These are phyloP conservation scores for Arachnomyces sp. DNA, from an alignment of 2,329 filamentous ascomycete genomes.

Conservation along the genomic window DNA sequence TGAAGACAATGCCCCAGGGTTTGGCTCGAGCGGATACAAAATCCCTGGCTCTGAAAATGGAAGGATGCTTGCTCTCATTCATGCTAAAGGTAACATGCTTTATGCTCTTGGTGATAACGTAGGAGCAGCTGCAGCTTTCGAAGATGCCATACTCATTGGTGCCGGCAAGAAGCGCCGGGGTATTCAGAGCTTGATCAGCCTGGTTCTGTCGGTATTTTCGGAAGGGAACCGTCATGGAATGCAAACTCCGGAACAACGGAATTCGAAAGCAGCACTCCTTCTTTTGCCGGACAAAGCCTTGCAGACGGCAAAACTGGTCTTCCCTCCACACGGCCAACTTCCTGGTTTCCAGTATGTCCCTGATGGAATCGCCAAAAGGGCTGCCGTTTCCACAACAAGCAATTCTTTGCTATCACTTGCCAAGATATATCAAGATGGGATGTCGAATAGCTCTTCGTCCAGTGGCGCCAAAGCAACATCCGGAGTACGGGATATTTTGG, in stretches of 20 bases:
- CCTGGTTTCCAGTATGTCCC: slow-evolving; percentile 70
- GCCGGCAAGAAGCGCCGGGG: slow-evolving; percentile 62
- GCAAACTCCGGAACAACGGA: slow-evolving; percentile 26
- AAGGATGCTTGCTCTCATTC: slow-evolving; percentile 82
- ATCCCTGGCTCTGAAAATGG: slow-evolving; percentile 84
- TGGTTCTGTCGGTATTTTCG: slow-evolving; percentile 63
- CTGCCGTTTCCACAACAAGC: slow-evolving; percentile 85
- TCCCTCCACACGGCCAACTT: slow-evolving; percentile 65
- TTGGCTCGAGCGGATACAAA: slow-evolving; percentile 74
- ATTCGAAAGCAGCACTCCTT: slow-evolving; percentile 57
- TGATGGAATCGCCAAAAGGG: slow-evolving; percentile 64
- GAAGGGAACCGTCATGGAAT: slow-evolving; percentile 24
- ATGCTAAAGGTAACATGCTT: slow-evolving; percentile 97
- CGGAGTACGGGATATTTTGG: slow-evolving; percentile 84
- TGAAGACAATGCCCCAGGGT: slow-evolving; percentile 42
- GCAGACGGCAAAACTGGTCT: slow-evolving; percentile 74
- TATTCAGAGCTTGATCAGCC: slow-evolving; percentile 70
- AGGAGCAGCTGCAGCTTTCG: slow-evolving; percentile 78
- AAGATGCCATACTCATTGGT: slow-evolving; percentile 88
- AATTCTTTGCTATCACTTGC: slow-evolving; percentile 90
- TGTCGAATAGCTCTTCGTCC: slow-evolving; percentile 63
- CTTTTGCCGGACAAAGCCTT: slow-evolving; percentile 77
- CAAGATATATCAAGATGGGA: slow-evolving; percentile 95
- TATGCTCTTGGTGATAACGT: slow-evolving; percentile 80
- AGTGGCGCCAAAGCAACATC: slow-evolving; percentile 55